Percentiles rank a stretch among this genome's conserved stretches.
Evolutionary conservation across 768 basidiomycete species (phyloP).

Genomic region (Leccinellum rugosiceps): DNA sequence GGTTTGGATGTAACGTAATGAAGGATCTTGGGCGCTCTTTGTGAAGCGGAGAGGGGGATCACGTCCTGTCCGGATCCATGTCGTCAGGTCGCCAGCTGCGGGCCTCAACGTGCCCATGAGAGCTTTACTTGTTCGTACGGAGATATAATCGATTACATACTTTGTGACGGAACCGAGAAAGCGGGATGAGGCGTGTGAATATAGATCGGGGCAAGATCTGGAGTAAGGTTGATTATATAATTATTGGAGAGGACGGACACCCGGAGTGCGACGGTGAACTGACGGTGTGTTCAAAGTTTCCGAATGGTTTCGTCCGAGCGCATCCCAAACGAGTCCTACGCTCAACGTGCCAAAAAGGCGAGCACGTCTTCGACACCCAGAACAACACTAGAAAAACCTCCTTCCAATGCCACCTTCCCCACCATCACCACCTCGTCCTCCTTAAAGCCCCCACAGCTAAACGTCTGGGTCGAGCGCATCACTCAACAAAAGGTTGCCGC

Average conservation of each 20-base stretch:
- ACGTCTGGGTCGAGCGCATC: slow-evolving; percentile 43
- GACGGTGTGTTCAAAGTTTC: slow-evolving; percentile 22
- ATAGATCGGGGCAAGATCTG: slow-evolving; percentile 16
- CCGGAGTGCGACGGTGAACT: slow-evolving; percentile 21
- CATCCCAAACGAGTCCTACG: slow-evolving; percentile 52
- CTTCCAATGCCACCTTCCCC: background rate
- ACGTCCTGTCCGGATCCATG: slow-evolving; percentile 16
- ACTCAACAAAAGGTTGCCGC: slow-evolving; percentile 38
- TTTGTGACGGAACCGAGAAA: background rate
- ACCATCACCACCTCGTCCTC: slow-evolving; percentile 2
- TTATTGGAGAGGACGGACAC: slow-evolving; percentile 8
- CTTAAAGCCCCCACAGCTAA: slow-evolving; percentile 26
- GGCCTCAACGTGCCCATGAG: slow-evolving; percentile 38
- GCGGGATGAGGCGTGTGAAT: slow-evolving; percentile 3
- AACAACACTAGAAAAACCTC: background rate
- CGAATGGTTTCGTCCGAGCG: slow-evolving; percentile 34
- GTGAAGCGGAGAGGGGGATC: slow-evolving; percentile 25
- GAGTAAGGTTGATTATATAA: slow-evolving; percentile 17
- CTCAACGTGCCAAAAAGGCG: slow-evolving; percentile 51
- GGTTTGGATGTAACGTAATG: slow-evolving; percentile 45
- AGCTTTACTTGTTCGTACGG: background rate
- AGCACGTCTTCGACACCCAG: slow-evolving; percentile 6
- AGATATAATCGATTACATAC: background rate
- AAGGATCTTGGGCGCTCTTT: slow-evolving; percentile 47
- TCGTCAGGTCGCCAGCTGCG: slow-evolving; percentile 13